These are phyloP conservation scores for Saitozyma sp. DNA, from an alignment of 768 basidiomycete genomes.

Conservation along the genomic window DNA sequence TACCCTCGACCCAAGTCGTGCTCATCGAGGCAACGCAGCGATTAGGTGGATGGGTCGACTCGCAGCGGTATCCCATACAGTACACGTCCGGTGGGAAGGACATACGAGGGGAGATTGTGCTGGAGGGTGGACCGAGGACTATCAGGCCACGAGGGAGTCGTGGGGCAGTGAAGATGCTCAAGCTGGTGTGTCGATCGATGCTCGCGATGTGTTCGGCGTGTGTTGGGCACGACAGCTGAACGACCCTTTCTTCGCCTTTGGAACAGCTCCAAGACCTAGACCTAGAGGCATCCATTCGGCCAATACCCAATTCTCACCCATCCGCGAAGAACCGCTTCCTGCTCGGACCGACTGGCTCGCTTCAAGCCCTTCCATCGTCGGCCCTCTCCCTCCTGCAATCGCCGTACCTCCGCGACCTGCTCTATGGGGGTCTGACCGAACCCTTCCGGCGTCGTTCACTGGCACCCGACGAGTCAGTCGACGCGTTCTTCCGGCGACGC, in stretches of 20 bases:
- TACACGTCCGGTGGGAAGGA: constrained; percentile 32
- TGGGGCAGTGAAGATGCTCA: constrained; percentile 66
- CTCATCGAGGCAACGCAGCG: constrained; percentile 67
- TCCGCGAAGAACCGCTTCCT: constrained; percentile 78
- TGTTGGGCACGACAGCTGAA: not conserved
- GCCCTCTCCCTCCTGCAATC: constrained; percentile 60
- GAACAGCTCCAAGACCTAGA: constrained; percentile 73
- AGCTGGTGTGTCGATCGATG: constrained; percentile 64
- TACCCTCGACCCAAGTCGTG: constrained; percentile 58
- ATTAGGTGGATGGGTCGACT: constrained; percentile 84
- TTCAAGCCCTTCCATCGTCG: constrained; percentile 3
- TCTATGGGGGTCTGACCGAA: constrained; percentile 56
- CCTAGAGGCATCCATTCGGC: constrained; percentile 64
- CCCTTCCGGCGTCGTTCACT: constrained; percentile 55
- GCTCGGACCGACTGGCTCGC: constrained; percentile 47
- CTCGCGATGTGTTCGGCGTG: not conserved
- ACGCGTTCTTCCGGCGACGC: constrained; percentile 71
- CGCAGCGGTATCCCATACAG: constrained; percentile 50
- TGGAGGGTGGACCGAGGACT: constrained; percentile 87
- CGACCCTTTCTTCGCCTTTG: too few relatives aligned
- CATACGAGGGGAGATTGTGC: constrained; percentile 57
- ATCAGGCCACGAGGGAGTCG: constrained; percentile 66
- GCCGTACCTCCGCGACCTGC: too few relatives aligned
- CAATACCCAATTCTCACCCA: constrained; percentile 65
- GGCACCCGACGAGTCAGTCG: constrained; percentile 74